Evolutionary conservation across 1,284 basidiomycete genomes (phyloP), one percentile per base, ranked within the genome.

Genomic region (Cryptococcus amylolentus): DNA sequence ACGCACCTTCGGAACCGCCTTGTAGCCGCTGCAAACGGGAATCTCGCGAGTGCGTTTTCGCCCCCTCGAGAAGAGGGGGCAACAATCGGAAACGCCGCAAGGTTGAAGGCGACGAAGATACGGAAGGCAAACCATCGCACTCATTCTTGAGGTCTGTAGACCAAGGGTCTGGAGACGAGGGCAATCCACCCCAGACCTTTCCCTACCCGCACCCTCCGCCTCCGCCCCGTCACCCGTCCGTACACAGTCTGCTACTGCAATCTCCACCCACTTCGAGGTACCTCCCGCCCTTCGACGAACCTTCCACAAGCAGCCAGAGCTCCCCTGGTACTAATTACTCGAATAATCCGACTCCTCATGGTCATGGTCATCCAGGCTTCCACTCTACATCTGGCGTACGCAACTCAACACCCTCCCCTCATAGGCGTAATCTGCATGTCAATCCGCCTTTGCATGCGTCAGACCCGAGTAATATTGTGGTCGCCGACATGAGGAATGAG

Each of bases 11-110:
- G n/a, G 64, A 69, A 26, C 77, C 78, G 8, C 79, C 79, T 1
- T 80, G 79, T 51, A 66, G 72, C 2, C 63, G 79, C 14, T 80
- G 79, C 55, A 71, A 72, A 14, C 68, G 79, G 16, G 79, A 79
- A 54, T 70, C 74, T 23, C 70, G 74, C 8, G 73, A 79, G 52
- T 80, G 79, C 54, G 69, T 79, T 23, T 80, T 80, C 52, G 72
- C 70, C 2, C 73, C 72, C 1, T 72, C 70, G 3, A 64, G 68
- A 9, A 62, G 75, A 3, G 75, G 70, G 23, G 75, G 69, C n/a
- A 73, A 75, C 58, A 73, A 73, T 51, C 49, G 61, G 2, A 70
- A 68, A 54, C 57, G 68, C n/a, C 57, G 16, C 16, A 42, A 42
- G 6, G n/a, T 42, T 5, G 41, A 42, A 42, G 14, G 8, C 7